Conservation (phyloP, 1,284 basidiomycete genomes). For the Volvariella surrecta region DNA sequence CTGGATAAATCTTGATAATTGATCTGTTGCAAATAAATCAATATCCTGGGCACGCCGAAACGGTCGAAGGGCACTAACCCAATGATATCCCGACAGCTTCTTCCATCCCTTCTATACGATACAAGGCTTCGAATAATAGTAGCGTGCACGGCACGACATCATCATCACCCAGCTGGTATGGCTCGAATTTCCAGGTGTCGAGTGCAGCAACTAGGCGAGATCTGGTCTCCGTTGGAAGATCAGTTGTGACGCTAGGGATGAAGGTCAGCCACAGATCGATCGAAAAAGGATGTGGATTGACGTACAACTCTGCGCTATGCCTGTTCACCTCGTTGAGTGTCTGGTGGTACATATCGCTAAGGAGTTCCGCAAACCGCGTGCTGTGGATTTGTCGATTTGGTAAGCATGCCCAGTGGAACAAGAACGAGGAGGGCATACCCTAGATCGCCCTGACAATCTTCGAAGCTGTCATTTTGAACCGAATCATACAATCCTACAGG, state of each 20-base stretch:
- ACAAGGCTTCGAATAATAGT: constrained; percentile 69
- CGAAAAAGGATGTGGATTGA: neutral
- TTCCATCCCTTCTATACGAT: constrained; percentile 67
- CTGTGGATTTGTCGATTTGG: constrained; percentile 13
- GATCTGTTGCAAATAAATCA: constrained; percentile 32
- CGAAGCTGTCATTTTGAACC: constrained; percentile 66
- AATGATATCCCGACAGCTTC: constrained; percentile 56
- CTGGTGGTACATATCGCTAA: constrained; percentile 77
- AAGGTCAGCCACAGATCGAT: constrained; percentile 1
- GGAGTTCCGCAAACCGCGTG: constrained; percentile 62
- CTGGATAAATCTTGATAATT: constrained; percentile 68
- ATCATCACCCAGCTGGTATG: constrained; percentile 69
- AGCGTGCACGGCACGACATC: constrained; percentile 77
- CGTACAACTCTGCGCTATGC: constrained; percentile 37
- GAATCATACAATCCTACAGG: constrained; percentile 46
- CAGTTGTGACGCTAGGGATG: constrained; percentile 20
- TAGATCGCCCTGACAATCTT: constrained; percentile 49
- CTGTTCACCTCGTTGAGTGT: constrained; percentile 66
- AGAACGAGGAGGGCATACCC: constrained; percentile 34
- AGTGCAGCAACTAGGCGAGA: constrained; percentile 55
- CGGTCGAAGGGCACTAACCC: constrained; percentile 38
- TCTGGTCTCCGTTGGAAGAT: constrained; percentile 30
- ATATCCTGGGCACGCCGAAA: constrained; percentile 11
- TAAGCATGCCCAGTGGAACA: neutral
- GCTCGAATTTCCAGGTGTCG: constrained; percentile 82